A percentile compares a stretch with the other conserved stretches of the same genome.
Evolutionary conservation across 1,284 basidiomycete species (phyloP).

Genomic region (Trametes pubescens): DNA sequence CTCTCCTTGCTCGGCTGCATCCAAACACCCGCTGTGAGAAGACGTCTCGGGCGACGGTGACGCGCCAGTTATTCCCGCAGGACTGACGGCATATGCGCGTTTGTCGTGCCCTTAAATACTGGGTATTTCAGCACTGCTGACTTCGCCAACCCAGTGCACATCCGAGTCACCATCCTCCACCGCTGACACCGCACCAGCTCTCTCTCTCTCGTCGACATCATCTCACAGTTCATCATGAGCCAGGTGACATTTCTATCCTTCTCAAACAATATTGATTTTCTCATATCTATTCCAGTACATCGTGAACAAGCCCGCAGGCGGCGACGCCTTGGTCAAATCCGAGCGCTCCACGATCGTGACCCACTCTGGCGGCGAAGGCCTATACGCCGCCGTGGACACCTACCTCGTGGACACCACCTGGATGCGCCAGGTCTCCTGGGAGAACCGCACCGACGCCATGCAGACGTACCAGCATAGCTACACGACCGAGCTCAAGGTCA

Average conservation of each 20-base stretch:
- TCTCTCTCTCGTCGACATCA: background rate
- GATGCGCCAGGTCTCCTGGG: background rate
- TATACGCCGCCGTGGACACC: background rate
- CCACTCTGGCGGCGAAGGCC: background rate
- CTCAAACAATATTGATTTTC: background rate
- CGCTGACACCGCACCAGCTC: background rate
- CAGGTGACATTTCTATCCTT: background rate
- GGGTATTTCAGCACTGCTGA: background rate
- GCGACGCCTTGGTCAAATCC: background rate
- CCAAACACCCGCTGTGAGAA: background rate
- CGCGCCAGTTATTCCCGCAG: background rate
- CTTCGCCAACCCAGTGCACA: background rate
- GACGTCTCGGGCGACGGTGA: background rate
- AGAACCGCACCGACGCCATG: background rate
- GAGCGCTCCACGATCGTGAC: background rate
- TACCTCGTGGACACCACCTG: background rate
- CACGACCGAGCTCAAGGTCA: slow-evolving; percentile 4
- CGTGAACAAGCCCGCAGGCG: background rate
- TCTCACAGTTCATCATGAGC: background rate
- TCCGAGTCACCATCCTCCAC: background rate
- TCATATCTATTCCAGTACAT: background rate
- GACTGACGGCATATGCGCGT: background rate
- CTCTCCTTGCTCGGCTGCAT: background rate
- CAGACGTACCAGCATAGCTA: background rate
- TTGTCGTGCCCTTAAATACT: background rate